Conservation (phyloP, 2,329 filamentous ascomycete species). For the Aspergillus proliferans region DNA sequence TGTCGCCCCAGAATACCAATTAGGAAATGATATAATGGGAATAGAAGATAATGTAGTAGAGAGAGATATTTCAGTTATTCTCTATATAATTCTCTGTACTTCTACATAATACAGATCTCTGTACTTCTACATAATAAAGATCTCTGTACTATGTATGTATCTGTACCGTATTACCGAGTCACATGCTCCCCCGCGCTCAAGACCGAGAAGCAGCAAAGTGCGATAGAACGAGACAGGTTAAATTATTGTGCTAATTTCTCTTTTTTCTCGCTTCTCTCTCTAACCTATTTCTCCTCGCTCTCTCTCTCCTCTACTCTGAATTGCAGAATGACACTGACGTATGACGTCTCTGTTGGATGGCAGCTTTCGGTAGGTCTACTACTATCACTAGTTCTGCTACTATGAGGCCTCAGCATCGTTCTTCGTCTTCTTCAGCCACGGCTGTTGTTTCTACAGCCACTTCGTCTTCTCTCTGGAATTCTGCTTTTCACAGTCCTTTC, state of each 20-base stretch:
- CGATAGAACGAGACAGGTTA: not conserved
- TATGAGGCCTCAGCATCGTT: not conserved
- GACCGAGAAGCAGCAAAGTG: too few species aligned
- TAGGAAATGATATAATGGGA: not conserved
- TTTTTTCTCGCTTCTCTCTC: conserved; percentile 1
- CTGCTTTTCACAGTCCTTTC: conserved; percentile 3
- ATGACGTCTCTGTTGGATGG: conserved; percentile 42
- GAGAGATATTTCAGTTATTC: not conserved
- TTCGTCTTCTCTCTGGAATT: conserved; percentile 2
- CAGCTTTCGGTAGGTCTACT: conserved; percentile 40
- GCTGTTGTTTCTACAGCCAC: not conserved
- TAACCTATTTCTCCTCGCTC: not conserved
- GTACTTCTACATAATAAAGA: too few species aligned
- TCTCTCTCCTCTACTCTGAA: conserved; percentile 11
- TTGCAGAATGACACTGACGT: conserved; percentile 26
- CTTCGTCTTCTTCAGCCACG: not conserved
- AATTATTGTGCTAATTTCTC: not conserved
- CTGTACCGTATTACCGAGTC: conserved; percentile 1
- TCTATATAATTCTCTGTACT: not conserved
- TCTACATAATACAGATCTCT: too few species aligned
- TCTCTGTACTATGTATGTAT: too few species aligned
- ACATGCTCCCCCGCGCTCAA: conserved; percentile 5
- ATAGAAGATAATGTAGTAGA: not conserved
- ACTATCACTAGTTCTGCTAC: conserved; percentile 5
- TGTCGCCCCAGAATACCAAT: too few species aligned